phyloP scores from a whole-genome alignment of 1,139 yeast species.

The Diutina ranongensis region DNA sequence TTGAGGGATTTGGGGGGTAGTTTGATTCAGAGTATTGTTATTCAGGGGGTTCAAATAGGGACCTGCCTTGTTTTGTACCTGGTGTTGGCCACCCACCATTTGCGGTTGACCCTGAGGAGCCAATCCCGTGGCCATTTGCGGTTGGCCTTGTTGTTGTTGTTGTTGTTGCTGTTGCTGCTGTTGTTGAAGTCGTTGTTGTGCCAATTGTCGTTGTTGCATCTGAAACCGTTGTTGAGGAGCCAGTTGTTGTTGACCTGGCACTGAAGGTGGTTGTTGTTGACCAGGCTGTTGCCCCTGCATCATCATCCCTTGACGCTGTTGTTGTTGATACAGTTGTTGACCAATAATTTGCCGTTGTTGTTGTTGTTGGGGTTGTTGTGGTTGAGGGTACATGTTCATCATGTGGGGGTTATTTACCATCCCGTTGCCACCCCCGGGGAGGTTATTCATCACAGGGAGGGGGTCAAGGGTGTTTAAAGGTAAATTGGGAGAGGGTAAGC shows the following conservation, averaged over 20 bases:
- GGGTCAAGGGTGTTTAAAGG: neutral
- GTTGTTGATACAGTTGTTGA: conserved; percentile 8
- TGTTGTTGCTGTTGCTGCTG: conserved; percentile 14
- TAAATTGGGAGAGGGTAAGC: too few relatives aligned
- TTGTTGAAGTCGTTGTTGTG: conserved; percentile 9
- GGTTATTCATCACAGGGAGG: neutral
- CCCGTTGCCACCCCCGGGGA: conserved; percentile 6
- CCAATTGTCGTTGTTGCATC: conserved; percentile 6
- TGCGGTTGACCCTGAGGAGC: conserved; percentile 13
- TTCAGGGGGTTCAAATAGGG: conserved; percentile 1
- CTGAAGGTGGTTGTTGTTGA: neutral
- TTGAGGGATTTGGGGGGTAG: neutral
- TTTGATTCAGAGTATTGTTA: neutral
- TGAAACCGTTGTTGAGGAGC: conserved; percentile 1
- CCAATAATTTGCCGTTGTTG: conserved; percentile 8
- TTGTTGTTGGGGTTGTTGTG: conserved; percentile 9
- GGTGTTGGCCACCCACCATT: neutral
- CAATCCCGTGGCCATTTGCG: conserved; percentile 7
- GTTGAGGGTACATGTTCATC: conserved; percentile 4
- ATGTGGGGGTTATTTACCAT: conserved; percentile 6
- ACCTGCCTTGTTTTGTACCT: neutral
- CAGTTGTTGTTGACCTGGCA: conserved; percentile 1
- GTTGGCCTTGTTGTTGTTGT: neutral
- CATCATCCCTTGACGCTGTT: conserved; percentile 7
- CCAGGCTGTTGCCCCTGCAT: conserved; percentile 7